These are phyloP conservation scores for Fusarium siculi DNA, from an alignment of 2,329 filamentous ascomycete species.

Conservation along the genomic window DNA sequence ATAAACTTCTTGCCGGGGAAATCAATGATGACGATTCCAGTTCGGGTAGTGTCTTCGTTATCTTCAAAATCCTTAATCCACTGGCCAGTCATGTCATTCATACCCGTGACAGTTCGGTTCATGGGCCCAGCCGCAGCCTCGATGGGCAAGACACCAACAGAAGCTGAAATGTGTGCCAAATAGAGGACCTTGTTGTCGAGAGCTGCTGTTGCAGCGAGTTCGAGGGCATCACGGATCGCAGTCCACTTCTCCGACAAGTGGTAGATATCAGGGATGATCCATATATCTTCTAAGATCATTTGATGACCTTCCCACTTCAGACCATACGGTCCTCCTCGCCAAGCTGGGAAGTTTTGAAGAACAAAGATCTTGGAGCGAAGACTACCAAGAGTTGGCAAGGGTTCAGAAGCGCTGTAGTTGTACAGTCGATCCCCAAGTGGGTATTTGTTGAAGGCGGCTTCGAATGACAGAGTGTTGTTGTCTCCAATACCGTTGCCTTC, in stretches of 20 bases:
- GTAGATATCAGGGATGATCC: constrained; percentile 55
- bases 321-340: constrained; percentile 51
- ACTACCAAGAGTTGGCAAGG: constrained; percentile 57
- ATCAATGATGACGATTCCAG: constrained; percentile 61
- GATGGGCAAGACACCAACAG: constrained; percentile 60
- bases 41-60: constrained; percentile 45
- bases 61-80: constrained; percentile 52
- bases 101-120: constrained; percentile 55
- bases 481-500: constrained; percentile 53
- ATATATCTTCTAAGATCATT: constrained; percentile 60
- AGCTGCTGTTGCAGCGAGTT: constrained; percentile 48
- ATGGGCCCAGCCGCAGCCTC: constrained; percentile 60
- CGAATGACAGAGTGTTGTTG: constrained; percentile 54
- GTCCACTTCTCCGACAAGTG: constrained; percentile 60
- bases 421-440: constrained; percentile 52
- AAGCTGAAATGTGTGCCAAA: constrained; percentile 60
- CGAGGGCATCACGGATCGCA: constrained; percentile 55
- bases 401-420: constrained; percentile 44
- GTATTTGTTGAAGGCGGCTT: constrained; percentile 58
- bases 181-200: constrained; percentile 53
- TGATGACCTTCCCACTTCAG: constrained; percentile 57
- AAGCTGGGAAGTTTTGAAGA: constrained; percentile 58
- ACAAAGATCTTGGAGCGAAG: constrained; percentile 59
- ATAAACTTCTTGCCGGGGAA: constrained; percentile 59
- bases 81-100: constrained; percentile 61